Conservation (phyloP, 2,329 filamentous ascomycete genomes). For the Fusarium aywerte region DNA sequence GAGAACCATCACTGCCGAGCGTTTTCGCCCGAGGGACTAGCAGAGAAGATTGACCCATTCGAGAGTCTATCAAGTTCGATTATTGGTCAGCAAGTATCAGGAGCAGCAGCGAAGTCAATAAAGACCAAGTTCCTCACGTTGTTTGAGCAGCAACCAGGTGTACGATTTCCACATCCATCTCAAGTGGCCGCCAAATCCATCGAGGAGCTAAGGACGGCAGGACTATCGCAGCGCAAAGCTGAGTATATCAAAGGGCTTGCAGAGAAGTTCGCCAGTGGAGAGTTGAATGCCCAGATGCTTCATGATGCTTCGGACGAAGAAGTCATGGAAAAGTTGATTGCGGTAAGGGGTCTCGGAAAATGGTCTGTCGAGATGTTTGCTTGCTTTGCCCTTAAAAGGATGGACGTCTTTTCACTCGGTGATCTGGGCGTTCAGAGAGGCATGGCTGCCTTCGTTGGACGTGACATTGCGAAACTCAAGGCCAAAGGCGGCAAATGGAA, state of each 20-base stretch:
- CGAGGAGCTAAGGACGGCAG: slow-evolving; percentile 79
- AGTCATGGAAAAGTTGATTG: slow-evolving; percentile 81
- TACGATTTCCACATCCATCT: slow-evolving; percentile 77
- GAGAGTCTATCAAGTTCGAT: slow-evolving; percentile 85
- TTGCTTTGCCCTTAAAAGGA: slow-evolving; percentile 91
- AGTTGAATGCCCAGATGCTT: slow-evolving; percentile 80
- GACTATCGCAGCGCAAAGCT: slow-evolving; percentile 92
- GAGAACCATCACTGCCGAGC: slow-evolving; percentile 79
- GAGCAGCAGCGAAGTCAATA: slow-evolving; percentile 89
- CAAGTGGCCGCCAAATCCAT: slow-evolving; percentile 74
- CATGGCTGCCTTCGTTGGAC: slow-evolving; percentile 87
- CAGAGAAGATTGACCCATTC: slow-evolving; percentile 89
- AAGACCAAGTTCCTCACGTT: slow-evolving; percentile 84
- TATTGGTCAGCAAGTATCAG: slow-evolving; percentile 95
- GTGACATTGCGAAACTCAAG: slow-evolving; percentile 86
- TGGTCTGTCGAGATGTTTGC: slow-evolving; percentile 99
- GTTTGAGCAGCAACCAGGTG: slow-evolving; percentile 61
- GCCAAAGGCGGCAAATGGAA: slow-evolving; percentile 90
- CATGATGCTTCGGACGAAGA: slow-evolving; percentile 85
- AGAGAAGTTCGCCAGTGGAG: slow-evolving; percentile 79
- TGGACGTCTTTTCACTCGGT: slow-evolving; percentile 92
- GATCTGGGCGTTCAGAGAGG: slow-evolving; percentile 95
- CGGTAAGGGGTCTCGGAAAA: slow-evolving; percentile 84
- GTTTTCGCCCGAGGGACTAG: slow-evolving; percentile 84
- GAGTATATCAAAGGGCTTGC: slow-evolving; percentile 93